Conservation (phyloP, 2,329 filamentous ascomycete genomes). For the Aspergillus aculeatus region DNA sequence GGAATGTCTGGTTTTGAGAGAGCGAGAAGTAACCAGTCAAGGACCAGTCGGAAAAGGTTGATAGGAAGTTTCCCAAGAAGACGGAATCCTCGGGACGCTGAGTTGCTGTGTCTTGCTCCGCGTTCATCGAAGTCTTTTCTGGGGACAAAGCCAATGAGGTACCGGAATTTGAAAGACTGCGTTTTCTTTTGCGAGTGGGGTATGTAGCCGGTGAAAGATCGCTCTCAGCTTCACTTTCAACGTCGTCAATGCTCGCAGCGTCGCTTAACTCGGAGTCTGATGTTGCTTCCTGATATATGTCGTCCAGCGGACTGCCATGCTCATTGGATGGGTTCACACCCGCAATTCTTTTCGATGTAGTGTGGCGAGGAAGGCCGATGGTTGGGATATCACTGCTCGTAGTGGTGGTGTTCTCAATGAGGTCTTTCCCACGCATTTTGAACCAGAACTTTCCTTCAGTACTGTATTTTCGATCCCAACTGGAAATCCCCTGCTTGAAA, state of each 20-base stretch:
- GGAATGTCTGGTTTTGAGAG: slow-evolving; percentile 30
- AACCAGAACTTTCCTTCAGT: slow-evolving; percentile 49
- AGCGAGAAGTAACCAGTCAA: slow-evolving; percentile 42
- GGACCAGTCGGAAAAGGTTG: slow-evolving; percentile 41
- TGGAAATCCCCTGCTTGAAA: slow-evolving; percentile 50
- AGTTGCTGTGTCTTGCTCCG: slow-evolving; percentile 20
- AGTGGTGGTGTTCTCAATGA: slow-evolving; percentile 7
- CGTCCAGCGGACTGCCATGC: slow-evolving; percentile 10
- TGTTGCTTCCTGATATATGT: slow-evolving; percentile 12
- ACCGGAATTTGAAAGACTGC: slow-evolving; percentile 32
- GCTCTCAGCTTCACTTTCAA: slow-evolving; percentile 25
- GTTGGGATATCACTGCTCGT: slow-evolving; percentile 35
- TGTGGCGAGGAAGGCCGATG: slow-evolving; percentile 36
- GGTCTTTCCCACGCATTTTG: slow-evolving; percentile 11
- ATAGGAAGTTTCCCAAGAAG: slow-evolving; percentile 41
- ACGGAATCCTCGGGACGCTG: slow-evolving; percentile 32
- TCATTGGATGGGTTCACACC: slow-evolving; percentile 8
- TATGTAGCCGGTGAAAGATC: slow-evolving; percentile 20
- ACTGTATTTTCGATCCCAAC: slow-evolving; percentile 56
- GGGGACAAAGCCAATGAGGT: slow-evolving; percentile 30
- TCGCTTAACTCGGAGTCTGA: slow-evolving; percentile 30
- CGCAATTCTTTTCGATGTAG: slow-evolving; percentile 2
- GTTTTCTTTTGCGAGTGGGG: slow-evolving; percentile 35
- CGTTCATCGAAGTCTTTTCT: slow-evolving; percentile 23
- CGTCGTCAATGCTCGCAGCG: slow-evolving; percentile 28